Evolutionary conservation across 345 rosid species (phyloP).

Genomic region (Durio zibethinus): DNA sequence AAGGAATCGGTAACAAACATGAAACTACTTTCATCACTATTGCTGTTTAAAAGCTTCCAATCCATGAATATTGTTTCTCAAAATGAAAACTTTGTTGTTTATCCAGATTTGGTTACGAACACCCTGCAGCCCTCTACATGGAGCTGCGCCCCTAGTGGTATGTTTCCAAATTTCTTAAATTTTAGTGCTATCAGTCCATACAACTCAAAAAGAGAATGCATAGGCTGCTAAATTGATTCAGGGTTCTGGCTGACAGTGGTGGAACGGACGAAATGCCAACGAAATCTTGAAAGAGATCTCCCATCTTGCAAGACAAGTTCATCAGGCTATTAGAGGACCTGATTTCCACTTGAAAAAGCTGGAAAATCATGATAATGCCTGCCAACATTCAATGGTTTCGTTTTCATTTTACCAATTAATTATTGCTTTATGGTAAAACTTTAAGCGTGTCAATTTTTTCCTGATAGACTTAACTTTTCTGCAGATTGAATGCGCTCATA

Average conservation of each 20-base stretch:
- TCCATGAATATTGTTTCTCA: not conserved
- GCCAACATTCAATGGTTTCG: slow-evolving; percentile 16
- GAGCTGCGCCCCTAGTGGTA: no score
- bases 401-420: not conserved
- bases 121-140: not conserved
- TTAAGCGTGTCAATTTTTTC: not conserved
- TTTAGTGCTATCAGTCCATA: not conserved
- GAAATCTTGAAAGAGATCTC: slow-evolving; percentile 12
- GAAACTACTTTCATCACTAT: no score
- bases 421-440: not conserved
- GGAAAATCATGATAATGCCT: not conserved
- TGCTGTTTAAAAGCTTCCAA: not conserved
- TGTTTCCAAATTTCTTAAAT: no score
- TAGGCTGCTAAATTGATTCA: not conserved
- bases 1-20: no score
- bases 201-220: no score
- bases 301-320: slow-evolving; percentile 8
- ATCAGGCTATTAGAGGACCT: slow-evolving; percentile 11
- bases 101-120: not conserved
- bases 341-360: not conserved
- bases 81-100: not conserved
- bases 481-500: slow-evolving; percentile 7
- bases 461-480: not conserved
- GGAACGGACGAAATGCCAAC: not conserved
- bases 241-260: slow-evolving; percentile 9